Percentiles rank a stretch among this genome's conserved stretches.
phyloP scores from a whole-genome alignment of 1,139 yeast genomes.

The Yamadazyma dendronema region DNA sequence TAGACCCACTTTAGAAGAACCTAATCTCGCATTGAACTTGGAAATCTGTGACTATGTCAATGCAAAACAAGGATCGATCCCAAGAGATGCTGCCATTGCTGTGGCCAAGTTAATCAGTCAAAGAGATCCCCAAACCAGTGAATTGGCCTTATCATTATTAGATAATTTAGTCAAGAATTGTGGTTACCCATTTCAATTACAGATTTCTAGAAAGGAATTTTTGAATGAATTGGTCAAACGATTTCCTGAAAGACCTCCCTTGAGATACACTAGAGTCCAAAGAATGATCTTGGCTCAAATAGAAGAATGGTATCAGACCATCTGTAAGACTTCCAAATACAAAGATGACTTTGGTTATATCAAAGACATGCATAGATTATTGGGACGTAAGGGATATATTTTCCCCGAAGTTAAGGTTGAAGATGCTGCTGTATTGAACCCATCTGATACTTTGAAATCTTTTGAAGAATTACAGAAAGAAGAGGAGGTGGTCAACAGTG shows the following conservation, averaged over 20 bases:
- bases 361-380: constrained; percentile 91
- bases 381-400: constrained; percentile 81
- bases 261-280: constrained; percentile 80
- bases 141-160: constrained; percentile 56
- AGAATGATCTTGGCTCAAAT: constrained; percentile 82
- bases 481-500: constrained; percentile 89
- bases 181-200: constrained; percentile 95
- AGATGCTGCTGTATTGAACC: constrained; percentile 91
- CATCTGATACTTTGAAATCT: constrained; percentile 85
- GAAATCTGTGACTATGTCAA: constrained; percentile 94
- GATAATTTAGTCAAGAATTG: constrained; percentile 95
- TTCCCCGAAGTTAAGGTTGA: constrained; percentile 91
- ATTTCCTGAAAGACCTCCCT: constrained; percentile 94
- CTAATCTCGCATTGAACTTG: constrained; percentile 81
- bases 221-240: constrained; percentile 87
- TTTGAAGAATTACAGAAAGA: constrained; percentile 89
- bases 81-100: constrained; percentile 92
- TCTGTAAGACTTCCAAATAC: constrained; percentile 85
- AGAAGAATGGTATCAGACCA: constrained; percentile 97
- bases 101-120: constrained; percentile 82
- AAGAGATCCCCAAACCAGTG: constrained; percentile 76
- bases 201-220: constrained; percentile 91
- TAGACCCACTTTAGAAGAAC: constrained; percentile 78
- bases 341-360: constrained; percentile 90
- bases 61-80: constrained; percentile 86